Percentiles rank a stretch among this genome's conserved stretches.
phyloP scores from a whole-genome alignment of 371 early-diverging fungal species.

The Syncephalastrum sp. region DNA sequence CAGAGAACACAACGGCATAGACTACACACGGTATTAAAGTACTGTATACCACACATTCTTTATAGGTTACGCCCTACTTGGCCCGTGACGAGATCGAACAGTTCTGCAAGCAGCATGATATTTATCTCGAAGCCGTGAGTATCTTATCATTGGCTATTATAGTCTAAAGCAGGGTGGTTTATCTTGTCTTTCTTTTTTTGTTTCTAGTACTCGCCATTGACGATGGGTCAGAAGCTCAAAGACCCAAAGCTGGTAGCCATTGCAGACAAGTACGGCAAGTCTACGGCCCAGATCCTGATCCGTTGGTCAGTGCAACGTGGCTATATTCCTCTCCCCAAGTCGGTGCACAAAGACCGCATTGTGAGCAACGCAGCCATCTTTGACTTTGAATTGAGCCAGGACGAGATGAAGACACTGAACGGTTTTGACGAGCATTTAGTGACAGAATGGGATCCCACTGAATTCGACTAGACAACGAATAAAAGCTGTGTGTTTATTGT shows the following conservation, averaged over 20 bases:
- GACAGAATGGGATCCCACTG: conserved; percentile 37
- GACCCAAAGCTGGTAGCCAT: conserved; percentile 45
- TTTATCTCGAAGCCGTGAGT: conserved; percentile 47
- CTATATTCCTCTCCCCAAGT: conserved; percentile 59
- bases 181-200: neutral
- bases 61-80: conserved; percentile 27
- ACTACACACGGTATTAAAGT: neutral
- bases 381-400: conserved; percentile 52
- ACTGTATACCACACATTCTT: neutral
- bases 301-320: conserved; percentile 41
- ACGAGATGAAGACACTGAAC: conserved; percentile 51
- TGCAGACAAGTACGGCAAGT: conserved; percentile 42
- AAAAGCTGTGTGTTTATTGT: conserved; percentile 5
- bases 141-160: neutral
- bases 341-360: conserved; percentile 44
- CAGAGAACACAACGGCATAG: neutral
- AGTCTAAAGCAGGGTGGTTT: neutral
- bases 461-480: conserved; percentile 15
- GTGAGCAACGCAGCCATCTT: conserved; percentile 53
- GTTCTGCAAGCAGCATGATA: conserved; percentile 48
- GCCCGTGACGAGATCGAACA: conserved; percentile 39
- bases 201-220: conserved; percentile 56
- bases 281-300: conserved; percentile 45
- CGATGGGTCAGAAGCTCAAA: conserved; percentile 46
- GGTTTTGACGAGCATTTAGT: conserved; percentile 34